These are phyloP conservation scores for Eugenia klotzschiana DNA, from an alignment of 441 rosid genomes.

Conservation along the genomic window DNA sequence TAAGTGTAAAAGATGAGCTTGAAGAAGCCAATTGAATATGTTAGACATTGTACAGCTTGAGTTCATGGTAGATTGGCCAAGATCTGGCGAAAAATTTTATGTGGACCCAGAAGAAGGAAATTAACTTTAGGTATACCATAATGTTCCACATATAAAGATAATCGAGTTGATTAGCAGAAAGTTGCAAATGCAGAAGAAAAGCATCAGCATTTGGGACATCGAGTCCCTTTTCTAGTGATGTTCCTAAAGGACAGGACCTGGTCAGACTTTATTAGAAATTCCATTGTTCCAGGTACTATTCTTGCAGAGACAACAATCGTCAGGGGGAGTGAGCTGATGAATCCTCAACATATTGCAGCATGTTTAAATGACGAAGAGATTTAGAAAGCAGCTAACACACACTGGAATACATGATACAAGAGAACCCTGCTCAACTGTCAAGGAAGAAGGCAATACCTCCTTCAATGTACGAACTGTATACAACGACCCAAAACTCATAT, in stretches of 20 bases:
- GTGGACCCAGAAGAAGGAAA: neutral
- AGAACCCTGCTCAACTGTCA: neutral
- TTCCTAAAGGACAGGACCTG: neutral
- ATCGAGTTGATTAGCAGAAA: neutral
- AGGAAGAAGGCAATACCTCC: slow-evolving; percentile 37
- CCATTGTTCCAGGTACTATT: neutral
- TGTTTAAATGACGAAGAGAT: neutral
- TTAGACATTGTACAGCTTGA: neutral
- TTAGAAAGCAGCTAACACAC: neutral
- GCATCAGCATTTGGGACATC: neutral
- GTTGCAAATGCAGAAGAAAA: neutral
- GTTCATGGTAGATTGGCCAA: neutral
- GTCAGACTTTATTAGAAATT: neutral
- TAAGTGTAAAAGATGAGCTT: neutral
- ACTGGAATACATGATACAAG: neutral
- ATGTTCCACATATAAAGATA: neutral
- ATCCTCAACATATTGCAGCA: neutral
- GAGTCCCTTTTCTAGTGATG: neutral
- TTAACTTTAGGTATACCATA: neutral
- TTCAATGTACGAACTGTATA: slow-evolving; percentile 75
- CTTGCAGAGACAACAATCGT: neutral
- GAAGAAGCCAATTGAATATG: neutral
- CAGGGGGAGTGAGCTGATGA: neutral
- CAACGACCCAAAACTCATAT: slow-evolving; percentile 47
- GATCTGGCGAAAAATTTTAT: neutral